A percentile compares a stretch with the other conserved stretches of the same genome.
These are phyloP conservation scores for Russula sp. DNA, from an alignment of 768 basidiomycete species.

Conservation along the genomic window DNA sequence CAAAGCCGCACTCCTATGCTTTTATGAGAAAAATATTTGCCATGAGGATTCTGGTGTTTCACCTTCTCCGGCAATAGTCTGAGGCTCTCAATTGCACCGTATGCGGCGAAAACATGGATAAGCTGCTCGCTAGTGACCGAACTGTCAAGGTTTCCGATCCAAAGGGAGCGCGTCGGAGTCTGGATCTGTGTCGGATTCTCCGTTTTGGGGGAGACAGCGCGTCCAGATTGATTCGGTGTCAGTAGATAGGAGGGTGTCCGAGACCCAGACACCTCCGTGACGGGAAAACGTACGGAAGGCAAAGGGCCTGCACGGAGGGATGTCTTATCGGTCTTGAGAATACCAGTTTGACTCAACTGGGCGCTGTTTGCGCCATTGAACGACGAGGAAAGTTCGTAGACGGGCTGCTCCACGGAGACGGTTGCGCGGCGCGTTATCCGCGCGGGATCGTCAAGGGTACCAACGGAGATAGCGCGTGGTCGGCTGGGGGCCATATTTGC, in stretches of 20 bases:
- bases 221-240: constrained; percentile 58
- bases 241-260: constrained; percentile 60
- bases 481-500: constrained; percentile 30
- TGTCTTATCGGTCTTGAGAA: constrained; percentile 31
- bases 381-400: constrained; percentile 41
- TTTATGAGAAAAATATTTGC: constrained; percentile 1
- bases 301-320: constrained; percentile 10
- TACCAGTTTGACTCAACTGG: constrained; percentile 21
- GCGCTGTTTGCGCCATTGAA: constrained; percentile 34
- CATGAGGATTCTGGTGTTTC: constrained; percentile 12
- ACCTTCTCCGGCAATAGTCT: constrained; percentile 97
- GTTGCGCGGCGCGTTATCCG: constrained; percentile 62
- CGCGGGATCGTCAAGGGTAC: constrained; percentile 73
- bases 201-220: constrained; percentile 78
- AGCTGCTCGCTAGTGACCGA: constrained; percentile 92
- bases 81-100: constrained; percentile 95
- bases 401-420: constrained; percentile 35
- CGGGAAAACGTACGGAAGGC: constrained; percentile 22
- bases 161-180: constrained; percentile 90
- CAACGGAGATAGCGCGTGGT: constrained; percentile 84
- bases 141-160: constrained; percentile 98
- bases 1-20: constrained; percentile 91
- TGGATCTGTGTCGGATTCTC: constrained; percentile 75
- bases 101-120: constrained; percentile 91
- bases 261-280: constrained; percentile 17